Evolutionary conservation across 228 moss, liverwort and hornwort genomes (phyloP).

Genomic region (Sphagnum magellanicum): DNA sequence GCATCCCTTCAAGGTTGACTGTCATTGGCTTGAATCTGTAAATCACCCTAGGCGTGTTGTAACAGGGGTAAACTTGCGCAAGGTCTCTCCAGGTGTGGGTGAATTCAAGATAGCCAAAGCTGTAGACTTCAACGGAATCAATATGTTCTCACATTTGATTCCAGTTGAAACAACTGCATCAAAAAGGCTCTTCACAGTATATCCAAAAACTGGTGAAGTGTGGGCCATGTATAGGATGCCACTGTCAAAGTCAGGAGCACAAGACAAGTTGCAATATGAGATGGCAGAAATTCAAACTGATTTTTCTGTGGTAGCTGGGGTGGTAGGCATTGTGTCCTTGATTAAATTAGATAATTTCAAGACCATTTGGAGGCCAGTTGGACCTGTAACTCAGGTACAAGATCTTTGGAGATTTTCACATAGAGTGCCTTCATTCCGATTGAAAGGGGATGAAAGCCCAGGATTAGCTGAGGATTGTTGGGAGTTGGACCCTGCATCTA

Average conservation of each 20-base stretch:
- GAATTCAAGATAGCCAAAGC: conserved; percentile 59
- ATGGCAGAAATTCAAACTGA: conserved; percentile 65
- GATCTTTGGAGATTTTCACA: conserved; percentile 76
- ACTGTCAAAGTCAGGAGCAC: conserved; percentile 22
- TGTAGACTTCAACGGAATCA: conserved; percentile 31
- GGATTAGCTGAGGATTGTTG: conserved; percentile 46
- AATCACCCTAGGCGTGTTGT: conserved; percentile 14
- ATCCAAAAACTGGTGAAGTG: conserved; percentile 62
- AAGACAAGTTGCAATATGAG: conserved; percentile 41
- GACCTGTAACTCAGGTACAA: conserved; percentile 16
- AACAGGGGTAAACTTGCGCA: conserved; percentile 34
- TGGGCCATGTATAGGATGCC: conserved; percentile 77
- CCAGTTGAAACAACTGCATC: conserved; percentile 13
- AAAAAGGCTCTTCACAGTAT: conserved; percentile 39
- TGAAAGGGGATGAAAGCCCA: conserved; percentile 25
- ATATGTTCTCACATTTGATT: conserved; percentile 75
- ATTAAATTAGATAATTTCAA: conserved; percentile 52
- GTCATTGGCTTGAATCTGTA: conserved; percentile 63
- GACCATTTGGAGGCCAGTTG: conserved; percentile 48
- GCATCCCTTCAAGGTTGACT: conserved; percentile 44
- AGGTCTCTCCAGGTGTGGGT: conserved; percentile 58
- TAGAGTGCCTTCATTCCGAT: conserved; percentile 37
- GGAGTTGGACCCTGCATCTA: conserved; percentile 87
- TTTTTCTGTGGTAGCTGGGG: conserved; percentile 30
- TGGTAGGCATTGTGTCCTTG: conserved; percentile 30